These are phyloP conservation scores for Barnettozyma siamensis DNA, from an alignment of 805 yeast genomes.

Conservation along the genomic window DNA sequence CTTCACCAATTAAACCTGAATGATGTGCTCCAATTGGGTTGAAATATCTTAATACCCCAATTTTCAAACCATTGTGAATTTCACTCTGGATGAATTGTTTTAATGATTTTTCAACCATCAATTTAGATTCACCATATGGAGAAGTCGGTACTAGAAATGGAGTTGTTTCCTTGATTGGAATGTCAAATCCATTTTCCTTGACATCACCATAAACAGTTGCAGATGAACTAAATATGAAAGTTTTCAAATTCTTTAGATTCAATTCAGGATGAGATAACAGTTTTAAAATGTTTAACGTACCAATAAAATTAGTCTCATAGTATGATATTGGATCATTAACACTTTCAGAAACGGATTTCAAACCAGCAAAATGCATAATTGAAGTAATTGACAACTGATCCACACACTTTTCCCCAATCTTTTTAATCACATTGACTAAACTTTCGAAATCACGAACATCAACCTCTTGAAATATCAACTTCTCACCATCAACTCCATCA, in stretches of 20 bases:
- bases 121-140: slow-evolving; percentile 74
- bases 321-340: slow-evolving; percentile 60
- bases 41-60: slow-evolving; percentile 69
- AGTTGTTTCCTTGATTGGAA: slow-evolving; percentile 66
- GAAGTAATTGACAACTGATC: slow-evolving; percentile 31
- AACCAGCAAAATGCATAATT: slow-evolving; percentile 76
- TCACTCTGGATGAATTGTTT: slow-evolving; percentile 42
- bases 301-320: slow-evolving; percentile 62
- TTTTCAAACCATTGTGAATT: slow-evolving; percentile 40
- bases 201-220: slow-evolving; percentile 86
- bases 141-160: slow-evolving; percentile 72
- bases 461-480: slow-evolving; percentile 30
- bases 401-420: slow-evolving; percentile 28
- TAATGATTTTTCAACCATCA: slow-evolving; percentile 47
- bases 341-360: slow-evolving; percentile 81
- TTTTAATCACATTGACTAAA: slow-evolving; percentile 41
- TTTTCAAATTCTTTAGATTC: slow-evolving; percentile 29
- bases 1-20: slow-evolving; percentile 75
- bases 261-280: slow-evolving; percentile 26
- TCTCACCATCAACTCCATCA: not conserved
- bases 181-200: slow-evolving; percentile 62
- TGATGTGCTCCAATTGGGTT: slow-evolving; percentile 88
- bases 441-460: slow-evolving; percentile 51
- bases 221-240: slow-evolving; percentile 67
- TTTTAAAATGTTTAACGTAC: slow-evolving; percentile 54